Evolutionary conservation across 345 rosid species (phyloP).

Genomic region (Erucastrum elatum): DNA sequence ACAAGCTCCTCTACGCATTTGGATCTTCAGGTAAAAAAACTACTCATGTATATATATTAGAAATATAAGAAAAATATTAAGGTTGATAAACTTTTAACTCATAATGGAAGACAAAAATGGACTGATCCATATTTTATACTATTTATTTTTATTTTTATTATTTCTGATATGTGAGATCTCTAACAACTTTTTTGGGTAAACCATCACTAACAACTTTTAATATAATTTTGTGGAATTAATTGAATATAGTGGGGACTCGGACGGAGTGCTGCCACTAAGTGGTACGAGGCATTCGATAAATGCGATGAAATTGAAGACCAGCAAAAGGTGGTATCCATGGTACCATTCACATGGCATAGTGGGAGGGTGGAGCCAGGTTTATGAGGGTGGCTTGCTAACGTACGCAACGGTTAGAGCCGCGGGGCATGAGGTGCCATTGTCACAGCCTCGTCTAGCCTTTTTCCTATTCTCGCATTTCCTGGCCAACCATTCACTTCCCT

Average conservation of each 20-base stretch:
- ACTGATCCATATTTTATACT: not conserved
- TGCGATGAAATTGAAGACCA: constrained; percentile 67
- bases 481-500: constrained; percentile 38
- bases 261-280: constrained; percentile 79
- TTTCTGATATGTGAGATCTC: not conserved
- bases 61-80: not conserved
- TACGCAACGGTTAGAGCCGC: constrained; percentile 70
- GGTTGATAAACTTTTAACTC: not conserved
- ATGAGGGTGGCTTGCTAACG: constrained; percentile 48
- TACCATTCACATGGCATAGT: constrained; percentile 59
- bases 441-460: constrained; percentile 54
- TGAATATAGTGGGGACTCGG: constrained; percentile 82
- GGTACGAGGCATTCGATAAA: constrained; percentile 88
- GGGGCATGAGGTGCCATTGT: constrained; percentile 69
- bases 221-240: constrained; percentile 8
- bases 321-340: constrained; percentile 88
- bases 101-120: not conserved
- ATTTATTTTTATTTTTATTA: not conserved
- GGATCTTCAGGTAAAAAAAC: constrained; percentile 70
- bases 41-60: not conserved
- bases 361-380: constrained; percentile 91
- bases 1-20: constrained; percentile 63
- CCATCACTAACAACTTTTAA: too few species aligned
- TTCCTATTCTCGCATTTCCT: constrained; percentile 48
- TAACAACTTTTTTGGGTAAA: not conserved